A percentile compares a stretch with the other conserved stretches of the same genome.
phyloP scores from a whole-genome alignment of 192 early-diverging fungal genomes.

The Gonapodya prolifera region DNA sequence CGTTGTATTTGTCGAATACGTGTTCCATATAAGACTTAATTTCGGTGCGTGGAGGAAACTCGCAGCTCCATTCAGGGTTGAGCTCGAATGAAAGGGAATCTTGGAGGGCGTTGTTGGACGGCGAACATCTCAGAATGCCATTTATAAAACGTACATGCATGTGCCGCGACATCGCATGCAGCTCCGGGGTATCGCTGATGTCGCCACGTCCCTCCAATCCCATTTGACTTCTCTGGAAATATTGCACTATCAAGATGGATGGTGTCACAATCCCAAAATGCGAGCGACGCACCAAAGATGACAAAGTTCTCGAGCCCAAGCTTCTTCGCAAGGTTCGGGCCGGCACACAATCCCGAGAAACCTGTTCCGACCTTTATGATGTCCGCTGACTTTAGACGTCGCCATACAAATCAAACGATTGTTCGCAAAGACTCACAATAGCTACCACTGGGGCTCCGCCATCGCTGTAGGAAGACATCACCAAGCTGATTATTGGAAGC shows the following conservation, averaged over 20 bases:
- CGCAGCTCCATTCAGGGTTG: background rate
- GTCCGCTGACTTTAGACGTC: too few relatives aligned
- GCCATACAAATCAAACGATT: too few relatives aligned
- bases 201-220: background rate
- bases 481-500: too few relatives aligned
- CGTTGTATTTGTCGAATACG: background rate
- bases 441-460: too few relatives aligned
- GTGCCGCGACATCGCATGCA: background rate
- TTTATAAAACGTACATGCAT: background rate
- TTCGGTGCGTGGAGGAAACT: background rate
- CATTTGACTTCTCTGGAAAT: background rate
- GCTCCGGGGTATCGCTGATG: background rate
- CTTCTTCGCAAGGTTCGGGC: background rate
- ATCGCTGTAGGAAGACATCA: too few relatives aligned
- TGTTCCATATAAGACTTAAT: background rate
- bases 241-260: too few relatives aligned
- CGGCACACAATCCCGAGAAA: background rate
- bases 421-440: too few relatives aligned
- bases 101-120: background rate
- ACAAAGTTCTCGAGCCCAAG: background rate
- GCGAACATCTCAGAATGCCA: background rate
- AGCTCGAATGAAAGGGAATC: background rate
- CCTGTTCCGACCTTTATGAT: background rate
- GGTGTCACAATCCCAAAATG: too few relatives aligned
- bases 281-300: too few relatives aligned